Evolutionary conservation across 2,329 filamentous ascomycete genomes (phyloP), one percentile per base, ranked within the genome.

Genomic region (Periconia sp.): DNA sequence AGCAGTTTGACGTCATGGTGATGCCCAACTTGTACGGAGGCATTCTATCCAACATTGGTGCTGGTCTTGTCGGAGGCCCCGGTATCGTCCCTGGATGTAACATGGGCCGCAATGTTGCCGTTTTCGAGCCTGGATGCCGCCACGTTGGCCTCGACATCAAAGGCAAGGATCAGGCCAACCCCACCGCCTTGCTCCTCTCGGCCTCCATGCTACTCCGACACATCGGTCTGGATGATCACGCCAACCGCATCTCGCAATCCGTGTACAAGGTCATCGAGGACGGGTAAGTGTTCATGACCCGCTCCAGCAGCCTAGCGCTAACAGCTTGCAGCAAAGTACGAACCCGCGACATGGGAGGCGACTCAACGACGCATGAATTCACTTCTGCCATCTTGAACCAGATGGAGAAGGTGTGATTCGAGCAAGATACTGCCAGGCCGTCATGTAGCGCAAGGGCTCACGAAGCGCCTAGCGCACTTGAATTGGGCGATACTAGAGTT

Each of bases 21-120:
- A 97, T 97, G 92, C 94, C 94, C 68, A 99, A 99, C 82, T 79
- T 97, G 70, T 97, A 97, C 83, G 92, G 92, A 75, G 92, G 92
- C 72, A 99, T 99, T 67, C 82, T 99, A 58, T 97, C 94, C 79
- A 99, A 99, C 84, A 95, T 99, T 68, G 92, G 92, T 61, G 92
- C 94, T 65, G 94, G 92, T 54, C 88, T 99, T 26, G 94, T 99
- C 61, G 94, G 94, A 71, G 94, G 94, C 39, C 92, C 94, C 40
- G 94, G 94, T 76, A 89, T 99, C 59, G 94, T 99, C 31, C 94
- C 94, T 48, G 94, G 94, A 66, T 96, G 92, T 85, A 99, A 97
- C 83, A 99, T 99, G 92, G 94, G 94, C 69, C 89, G 94, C 59
- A 92, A 99, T 59, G 90, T 97, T 43, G 94, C 94, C 62, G 90